Conservation (phyloP, 441 rosid genomes). For the Lagerstroemia fauriei region DNA sequence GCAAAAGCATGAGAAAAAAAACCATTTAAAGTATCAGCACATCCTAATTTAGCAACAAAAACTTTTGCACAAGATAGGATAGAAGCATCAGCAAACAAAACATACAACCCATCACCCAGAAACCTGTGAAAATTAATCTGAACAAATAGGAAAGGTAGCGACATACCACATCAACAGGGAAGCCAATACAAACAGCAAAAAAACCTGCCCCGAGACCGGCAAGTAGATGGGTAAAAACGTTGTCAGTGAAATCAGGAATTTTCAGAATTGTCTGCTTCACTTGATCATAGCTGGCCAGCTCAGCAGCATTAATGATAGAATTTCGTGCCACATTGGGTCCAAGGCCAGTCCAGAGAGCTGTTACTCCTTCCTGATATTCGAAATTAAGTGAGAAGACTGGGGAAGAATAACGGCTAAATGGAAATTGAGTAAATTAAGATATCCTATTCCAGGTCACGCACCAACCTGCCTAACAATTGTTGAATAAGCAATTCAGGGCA, state of each 20-base stretch:
- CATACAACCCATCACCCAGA: background rate
- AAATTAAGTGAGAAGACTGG: conserved; percentile 24
- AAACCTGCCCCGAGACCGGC: conserved; percentile 96
- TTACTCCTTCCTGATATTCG: conserved; percentile 71
- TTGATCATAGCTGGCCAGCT: conserved; percentile 96
- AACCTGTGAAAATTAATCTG: background rate
- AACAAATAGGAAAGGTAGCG: background rate
- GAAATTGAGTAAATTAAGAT: conserved; percentile 3
- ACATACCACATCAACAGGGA: conserved; percentile 95
- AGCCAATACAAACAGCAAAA: conserved; percentile 91
- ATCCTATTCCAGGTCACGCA: conserved; percentile 27
- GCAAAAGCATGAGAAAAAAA: background rate
- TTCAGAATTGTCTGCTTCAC: conserved; percentile 87
- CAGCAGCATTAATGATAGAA: conserved; percentile 97
- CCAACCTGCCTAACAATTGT: conserved; percentile 82
- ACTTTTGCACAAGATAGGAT: background rate
- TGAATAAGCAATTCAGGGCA: conserved; percentile 84
- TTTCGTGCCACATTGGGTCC: conserved; percentile 93
- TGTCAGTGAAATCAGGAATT: conserved; percentile 91
- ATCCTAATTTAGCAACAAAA: background rate
- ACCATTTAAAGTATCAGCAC: background rate
- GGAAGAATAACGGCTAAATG: background rate
- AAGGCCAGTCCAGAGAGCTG: conserved; percentile 95
- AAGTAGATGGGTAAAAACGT: conserved; percentile 82
- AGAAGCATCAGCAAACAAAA: background rate